Percentiles rank a stretch among this genome's conserved stretches.
Conservation (phyloP, 2,329 filamentous ascomycete genomes). For the Lachnellula willkommii region DNA sequence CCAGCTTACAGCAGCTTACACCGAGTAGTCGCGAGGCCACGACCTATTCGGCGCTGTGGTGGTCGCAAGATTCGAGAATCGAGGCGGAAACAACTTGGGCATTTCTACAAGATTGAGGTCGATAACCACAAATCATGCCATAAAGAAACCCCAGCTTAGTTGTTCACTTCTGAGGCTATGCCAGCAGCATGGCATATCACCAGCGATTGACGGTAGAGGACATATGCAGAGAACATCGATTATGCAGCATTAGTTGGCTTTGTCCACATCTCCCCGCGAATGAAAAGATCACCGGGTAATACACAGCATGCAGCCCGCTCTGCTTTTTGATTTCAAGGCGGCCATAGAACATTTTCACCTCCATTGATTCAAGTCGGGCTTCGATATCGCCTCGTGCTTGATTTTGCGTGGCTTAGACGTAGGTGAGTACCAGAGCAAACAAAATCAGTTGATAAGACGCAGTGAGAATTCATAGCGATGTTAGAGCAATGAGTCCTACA, state of each 20-base stretch:
- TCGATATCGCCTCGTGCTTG: not conserved
- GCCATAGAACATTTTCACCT: not conserved
- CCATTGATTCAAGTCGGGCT: not conserved
- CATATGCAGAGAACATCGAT: not conserved
- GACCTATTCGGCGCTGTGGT: too few relatives aligned
- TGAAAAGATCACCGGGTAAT: too few relatives aligned
- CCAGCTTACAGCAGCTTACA: too few relatives aligned
- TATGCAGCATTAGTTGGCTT: not conserved
- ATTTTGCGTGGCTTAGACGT: not conserved
- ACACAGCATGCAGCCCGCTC: not conserved
- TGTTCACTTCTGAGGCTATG: not conserved
- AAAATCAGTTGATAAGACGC: not conserved
- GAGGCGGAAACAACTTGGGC: too few relatives aligned
- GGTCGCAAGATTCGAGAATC: too few relatives aligned
- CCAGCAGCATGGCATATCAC: not conserved
- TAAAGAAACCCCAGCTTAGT: too few relatives aligned
- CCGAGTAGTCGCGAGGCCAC: too few relatives aligned
- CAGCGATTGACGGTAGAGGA: not conserved
- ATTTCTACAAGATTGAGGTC: too few relatives aligned
- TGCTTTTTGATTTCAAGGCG: not conserved
- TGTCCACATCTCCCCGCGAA: not conserved
- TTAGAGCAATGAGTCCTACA: too few relatives aligned
- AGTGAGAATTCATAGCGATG: too few relatives aligned
- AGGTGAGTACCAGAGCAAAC: not conserved
- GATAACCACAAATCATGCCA: too few relatives aligned